Evolutionary conservation across 371 early-diverging fungal genomes (phyloP).

Genomic region (Coemansia sp.): DNA sequence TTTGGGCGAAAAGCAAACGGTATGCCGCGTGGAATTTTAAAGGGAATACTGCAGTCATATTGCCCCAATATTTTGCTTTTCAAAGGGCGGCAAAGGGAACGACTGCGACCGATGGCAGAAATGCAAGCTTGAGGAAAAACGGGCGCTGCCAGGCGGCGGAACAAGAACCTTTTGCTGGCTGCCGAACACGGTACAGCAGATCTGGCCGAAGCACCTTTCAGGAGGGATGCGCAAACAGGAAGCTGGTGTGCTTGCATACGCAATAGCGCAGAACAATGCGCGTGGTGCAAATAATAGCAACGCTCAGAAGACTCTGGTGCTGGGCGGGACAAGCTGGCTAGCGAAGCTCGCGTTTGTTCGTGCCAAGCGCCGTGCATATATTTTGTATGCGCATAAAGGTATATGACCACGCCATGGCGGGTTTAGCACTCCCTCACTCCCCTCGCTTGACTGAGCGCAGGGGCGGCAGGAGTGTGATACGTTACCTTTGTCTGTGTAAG

Average conservation of each 20-base stretch:
- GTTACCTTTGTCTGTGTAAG: slow-evolving; percentile 42
- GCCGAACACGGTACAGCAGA: no score
- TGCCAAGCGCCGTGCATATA: slow-evolving; percentile 18
- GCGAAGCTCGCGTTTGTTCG: neutral
- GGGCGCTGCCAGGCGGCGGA: no score
- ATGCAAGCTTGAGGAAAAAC: no score
- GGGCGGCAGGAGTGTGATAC: slow-evolving; percentile 1
- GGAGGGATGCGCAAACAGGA: neutral
- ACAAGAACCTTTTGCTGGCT: no score
- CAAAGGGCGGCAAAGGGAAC: no score
- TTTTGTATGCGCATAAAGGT: slow-evolving; percentile 19
- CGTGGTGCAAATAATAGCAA: neutral
- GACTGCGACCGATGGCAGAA: no score
- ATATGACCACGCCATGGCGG: slow-evolving; percentile 13
- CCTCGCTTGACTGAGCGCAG: neutral
- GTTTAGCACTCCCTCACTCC: slow-evolving; percentile 2
- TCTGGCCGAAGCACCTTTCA: no score
- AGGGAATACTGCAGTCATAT: no score
- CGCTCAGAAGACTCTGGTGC: neutral
- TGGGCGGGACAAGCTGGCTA: no score
- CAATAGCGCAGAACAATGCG: slow-evolving; percentile 4
- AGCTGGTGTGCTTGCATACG: neutral
- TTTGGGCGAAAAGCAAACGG: neutral
- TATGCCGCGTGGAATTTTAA: neutral
- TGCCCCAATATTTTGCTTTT: neutral